Evolutionary conservation across 805 yeast species (phyloP), one percentile per base, ranked within the genome.

Genomic region (Lipomyces spencermartinsiae): DNA sequence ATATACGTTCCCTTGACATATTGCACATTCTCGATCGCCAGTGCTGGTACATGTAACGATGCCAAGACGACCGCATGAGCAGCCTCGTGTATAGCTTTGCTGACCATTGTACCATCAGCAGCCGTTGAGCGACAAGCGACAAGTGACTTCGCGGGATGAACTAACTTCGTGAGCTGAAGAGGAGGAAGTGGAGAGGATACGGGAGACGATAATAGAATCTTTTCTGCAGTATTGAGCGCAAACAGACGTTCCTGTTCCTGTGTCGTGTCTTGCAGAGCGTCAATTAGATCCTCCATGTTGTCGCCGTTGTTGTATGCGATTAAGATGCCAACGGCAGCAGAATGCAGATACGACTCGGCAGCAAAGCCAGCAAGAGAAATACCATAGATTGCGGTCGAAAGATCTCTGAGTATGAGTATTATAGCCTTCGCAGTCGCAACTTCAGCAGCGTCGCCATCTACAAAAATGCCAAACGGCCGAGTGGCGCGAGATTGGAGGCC

Each of bases 51-150:
- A 12, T 51, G 43, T 31, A 71, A 58, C 35, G 72, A 54, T 9
- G 74, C 73, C 56, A 71, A 39, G 34, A 71, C 59, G 2, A 71
- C 72, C 2, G 74, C 71, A 35, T 71, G 74, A 8, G 74, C 68
- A 7, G 72, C 71, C 39, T 71, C 74, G 34, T 61, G 58, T 29
- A 67, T 37, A 14, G 62, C 66, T 25, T 59, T 58, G 16, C 53
- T 51, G 14, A 43, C 16, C 43, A 51, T 10, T 9, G 62, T 31
- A 39, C 29, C 39, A 16, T 25, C 12, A 7, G 19, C 14, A 14
- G 61, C 39, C n/a, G 39, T 14, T 8, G 61, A 16, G 9, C 46
- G 49, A 25, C 29, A 16, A 1, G 65, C 61, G 12, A 66, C 53
- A 6, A 59, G 46, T 31, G 46, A 34, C 37, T 46, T 49, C 25